Percentiles rank a stretch among this genome's conserved stretches.
Evolutionary conservation across 768 basidiomycete species (phyloP).

Genomic region (Pisolithus orientalis): DNA sequence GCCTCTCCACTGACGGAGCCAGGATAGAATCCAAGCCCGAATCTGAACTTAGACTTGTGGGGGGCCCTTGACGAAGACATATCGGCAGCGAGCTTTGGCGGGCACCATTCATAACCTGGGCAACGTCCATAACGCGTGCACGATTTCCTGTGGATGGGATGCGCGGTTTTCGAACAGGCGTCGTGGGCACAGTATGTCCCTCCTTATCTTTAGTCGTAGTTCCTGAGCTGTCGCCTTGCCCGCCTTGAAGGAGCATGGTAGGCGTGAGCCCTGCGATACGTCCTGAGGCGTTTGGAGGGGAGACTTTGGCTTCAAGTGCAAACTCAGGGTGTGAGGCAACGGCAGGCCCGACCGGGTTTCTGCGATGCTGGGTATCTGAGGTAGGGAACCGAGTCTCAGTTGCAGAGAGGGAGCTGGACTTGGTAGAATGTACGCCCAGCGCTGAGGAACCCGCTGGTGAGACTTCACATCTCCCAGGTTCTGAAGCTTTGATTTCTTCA

Average conservation of each 20-base stretch:
- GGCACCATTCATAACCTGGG: conserved; percentile 48
- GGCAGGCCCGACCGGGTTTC: no score
- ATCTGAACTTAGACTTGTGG: background rate
- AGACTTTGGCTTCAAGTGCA: no score
- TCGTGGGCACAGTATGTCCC: conserved; percentile 15
- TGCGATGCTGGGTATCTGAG: no score
- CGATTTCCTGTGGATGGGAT: conserved; percentile 66
- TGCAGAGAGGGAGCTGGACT: no score
- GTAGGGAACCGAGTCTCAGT: no score
- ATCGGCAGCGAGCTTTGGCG: conserved; percentile 7
- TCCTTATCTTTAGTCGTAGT: conserved; percentile 12
- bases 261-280: conserved; percentile 21
- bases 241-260: background rate
- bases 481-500: conserved; percentile 8
- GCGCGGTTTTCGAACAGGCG: conserved; percentile 43
- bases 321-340: no score
- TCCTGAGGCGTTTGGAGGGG: background rate
- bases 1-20: conserved; percentile 41
- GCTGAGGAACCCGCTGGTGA: no score
- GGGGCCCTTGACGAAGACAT: conserved; percentile 2
- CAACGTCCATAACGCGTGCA: conserved; percentile 74
- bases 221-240: conserved; percentile 3
- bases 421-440: no score
- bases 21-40: conserved; percentile 2
- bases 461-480: background rate